phyloP scores from a whole-genome alignment of 805 yeast species.

The Yarrowia sp. region DNA sequence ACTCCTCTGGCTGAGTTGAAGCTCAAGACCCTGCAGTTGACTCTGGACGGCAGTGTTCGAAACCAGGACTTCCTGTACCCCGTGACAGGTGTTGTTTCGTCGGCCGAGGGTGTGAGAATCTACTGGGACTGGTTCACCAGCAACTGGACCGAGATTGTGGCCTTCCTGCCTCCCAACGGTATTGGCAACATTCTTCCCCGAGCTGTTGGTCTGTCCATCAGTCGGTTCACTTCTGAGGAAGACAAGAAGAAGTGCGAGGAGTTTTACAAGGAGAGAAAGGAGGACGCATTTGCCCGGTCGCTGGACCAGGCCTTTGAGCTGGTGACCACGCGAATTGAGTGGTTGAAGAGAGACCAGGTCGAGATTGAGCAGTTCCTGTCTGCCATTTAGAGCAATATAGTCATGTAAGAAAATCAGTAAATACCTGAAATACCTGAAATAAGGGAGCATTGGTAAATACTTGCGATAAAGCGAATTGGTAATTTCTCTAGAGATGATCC shows the following conservation, averaged over 20 bases:
- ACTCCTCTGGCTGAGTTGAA: constrained; percentile 52
- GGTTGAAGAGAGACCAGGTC: constrained; percentile 48
- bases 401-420: too few relatives aligned
- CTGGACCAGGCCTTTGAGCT: constrained; percentile 55
- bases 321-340: constrained; percentile 47
- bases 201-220: constrained; percentile 59
- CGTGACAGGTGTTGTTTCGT: constrained; percentile 66
- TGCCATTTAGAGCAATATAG: constrained; percentile 28
- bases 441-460: too few relatives aligned
- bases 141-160: constrained; percentile 68
- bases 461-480: too few relatives aligned
- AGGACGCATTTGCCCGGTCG: constrained; percentile 56
- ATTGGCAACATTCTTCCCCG: constrained; percentile 62
- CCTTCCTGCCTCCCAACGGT: constrained; percentile 73
- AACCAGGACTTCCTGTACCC: constrained; percentile 74
- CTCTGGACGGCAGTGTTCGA: constrained; percentile 58
- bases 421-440: too few relatives aligned
- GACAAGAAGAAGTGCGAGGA: constrained; percentile 51
- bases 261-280: constrained; percentile 48
- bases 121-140: constrained; percentile 66
- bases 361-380: constrained; percentile 49
- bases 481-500: too few relatives aligned
- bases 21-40: constrained; percentile 52
- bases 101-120: constrained; percentile 60
- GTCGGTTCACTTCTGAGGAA: constrained; percentile 55